Base-by-base conservation (phyloP, 2,329 filamentous ascomycete species). In the Hortaea sp. region DNA sequence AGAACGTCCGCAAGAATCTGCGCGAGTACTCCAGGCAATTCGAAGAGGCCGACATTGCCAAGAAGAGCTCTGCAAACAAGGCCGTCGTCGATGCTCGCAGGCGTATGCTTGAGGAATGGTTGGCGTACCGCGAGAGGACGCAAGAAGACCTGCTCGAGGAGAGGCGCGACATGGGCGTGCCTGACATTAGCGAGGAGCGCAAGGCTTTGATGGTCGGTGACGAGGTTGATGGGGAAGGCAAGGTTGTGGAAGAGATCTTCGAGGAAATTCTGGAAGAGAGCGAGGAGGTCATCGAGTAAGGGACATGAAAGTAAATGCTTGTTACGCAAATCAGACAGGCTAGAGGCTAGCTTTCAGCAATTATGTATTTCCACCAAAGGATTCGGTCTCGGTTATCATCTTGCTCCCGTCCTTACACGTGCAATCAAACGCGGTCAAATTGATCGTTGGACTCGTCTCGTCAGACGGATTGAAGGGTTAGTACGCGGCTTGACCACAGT, bases 1-100 rank as follows among this genome's bases (percentile, higher is more conserved):
- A 95, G 77, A 79, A 85, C 62, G 87, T 97, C 62, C 90, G 94
- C 73, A 95, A 95, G 80, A 98, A 95, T 71, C 82, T 98, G 46
- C 86, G 90, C 57, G 92, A 97, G 69, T 98, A 95, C 79, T 88
- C 83, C 67, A 86, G 87, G 64, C 76, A 85, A 55, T 98, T 98
- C 67, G 92, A 98, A 58, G 88, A 95, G 70, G 85, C 95, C 66
- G 94, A 98, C 69, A 80, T 84, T 53, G 88, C 94, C 64, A 88
- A 90, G 63, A 89, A 89, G 63, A 90, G 89, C 52, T 90, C 88
- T 46, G 92, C 90, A 59, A 92, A 97, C 71, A 81, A 89, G 61
- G 90, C 89, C 32, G 88, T 98, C 43, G 85, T 98, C 52, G 90
- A 97, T 69, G 82, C 81, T 57, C 81, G 92, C 57, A 82, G 90